Conservation (phyloP, 2,329 filamentous ascomycete species). For the Penicillium polonicum region DNA sequence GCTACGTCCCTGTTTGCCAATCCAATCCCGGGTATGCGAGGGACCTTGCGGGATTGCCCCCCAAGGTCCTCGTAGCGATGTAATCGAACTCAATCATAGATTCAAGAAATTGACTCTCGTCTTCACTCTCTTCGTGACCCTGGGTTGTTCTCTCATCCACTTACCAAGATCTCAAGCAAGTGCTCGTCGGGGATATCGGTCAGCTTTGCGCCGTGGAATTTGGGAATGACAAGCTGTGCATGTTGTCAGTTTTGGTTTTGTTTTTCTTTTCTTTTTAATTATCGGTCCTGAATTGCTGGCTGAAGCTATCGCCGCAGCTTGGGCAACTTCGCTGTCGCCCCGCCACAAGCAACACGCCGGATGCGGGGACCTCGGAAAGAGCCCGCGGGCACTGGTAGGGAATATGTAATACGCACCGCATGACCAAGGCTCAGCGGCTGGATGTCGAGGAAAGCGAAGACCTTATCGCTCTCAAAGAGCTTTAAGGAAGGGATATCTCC, state of each 20-base stretch:
- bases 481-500: slow-evolving; percentile 96
- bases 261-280: too few species aligned
- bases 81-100: neutral
- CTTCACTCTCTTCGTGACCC: neutral
- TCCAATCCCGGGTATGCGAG: neutral
- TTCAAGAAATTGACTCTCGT: neutral
- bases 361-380: slow-evolving; percentile 20
- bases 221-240: slow-evolving; percentile 86
- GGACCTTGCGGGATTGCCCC: slow-evolving; percentile 25
- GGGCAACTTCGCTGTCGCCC: neutral
- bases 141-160: slow-evolving; percentile 23
- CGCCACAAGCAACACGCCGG: neutral
- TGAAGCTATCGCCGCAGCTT: neutral
- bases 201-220: slow-evolving; percentile 88
- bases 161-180: slow-evolving; percentile 75
- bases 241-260: neutral
- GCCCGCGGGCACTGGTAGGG: neutral
- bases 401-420: slow-evolving; percentile 60
- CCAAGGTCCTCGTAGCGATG: slow-evolving; percentile 1
- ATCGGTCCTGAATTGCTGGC: neutral
- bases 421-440: slow-evolving; percentile 85
- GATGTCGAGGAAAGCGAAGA: slow-evolving; percentile 94
- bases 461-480: slow-evolving; percentile 91
- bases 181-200: slow-evolving; percentile 89
- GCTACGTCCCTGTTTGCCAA: slow-evolving; percentile 4